A percentile compares a stretch with the other conserved stretches of the same genome.
phyloP scores from a whole-genome alignment of 306 rosid species.

The Dalbergia cochinchinensis region DNA sequence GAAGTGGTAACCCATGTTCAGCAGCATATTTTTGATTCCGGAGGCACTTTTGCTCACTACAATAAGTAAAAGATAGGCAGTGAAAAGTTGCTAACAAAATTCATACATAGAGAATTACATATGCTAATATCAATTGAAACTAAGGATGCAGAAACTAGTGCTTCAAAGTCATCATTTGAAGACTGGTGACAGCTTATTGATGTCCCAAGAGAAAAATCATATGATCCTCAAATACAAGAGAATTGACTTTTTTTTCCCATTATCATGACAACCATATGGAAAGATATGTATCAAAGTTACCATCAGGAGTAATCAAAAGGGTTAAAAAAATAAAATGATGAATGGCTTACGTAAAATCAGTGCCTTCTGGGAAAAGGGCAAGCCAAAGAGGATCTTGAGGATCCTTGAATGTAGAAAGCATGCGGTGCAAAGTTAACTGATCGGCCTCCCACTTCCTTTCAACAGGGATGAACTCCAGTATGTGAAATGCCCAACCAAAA shows the following conservation, averaged over 20 bases:
- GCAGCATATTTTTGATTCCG: slow-evolving; percentile 80
- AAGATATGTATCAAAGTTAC: not conserved
- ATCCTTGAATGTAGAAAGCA: slow-evolving; percentile 81
- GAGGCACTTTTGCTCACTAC: slow-evolving; percentile 78
- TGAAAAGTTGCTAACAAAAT: slow-evolving; percentile 26
- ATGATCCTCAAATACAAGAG: slow-evolving; percentile 26
- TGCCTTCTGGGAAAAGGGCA: slow-evolving; percentile 93
- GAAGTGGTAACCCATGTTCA: slow-evolving; percentile 70
- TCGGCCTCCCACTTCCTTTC: slow-evolving; percentile 86
- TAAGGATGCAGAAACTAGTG: slow-evolving; percentile 6
- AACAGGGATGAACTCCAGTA: slow-evolving; percentile 83
- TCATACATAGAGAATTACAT: not conserved
- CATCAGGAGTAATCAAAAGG: slow-evolving; percentile 7
- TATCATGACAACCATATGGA: slow-evolving; percentile 24
- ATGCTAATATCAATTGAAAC: slow-evolving; percentile 31
- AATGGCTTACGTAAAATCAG: slow-evolving; percentile 75
- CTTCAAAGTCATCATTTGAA: slow-evolving; percentile 23
- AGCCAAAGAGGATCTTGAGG: slow-evolving; percentile 82
- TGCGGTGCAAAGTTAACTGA: slow-evolving; percentile 58
- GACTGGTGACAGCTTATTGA: not conserved
- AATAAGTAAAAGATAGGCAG: slow-evolving; percentile 33
- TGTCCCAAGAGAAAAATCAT: slow-evolving; percentile 16
- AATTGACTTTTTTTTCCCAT: not conserved
- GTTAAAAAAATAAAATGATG: slow-evolving; percentile 18
- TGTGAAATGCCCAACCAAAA: slow-evolving; percentile 87